A percentile compares a stretch with the other conserved stretches of the same genome.
phyloP scores from a whole-genome alignment of 768 basidiomycete species.

The Tulasnella sp. region DNA sequence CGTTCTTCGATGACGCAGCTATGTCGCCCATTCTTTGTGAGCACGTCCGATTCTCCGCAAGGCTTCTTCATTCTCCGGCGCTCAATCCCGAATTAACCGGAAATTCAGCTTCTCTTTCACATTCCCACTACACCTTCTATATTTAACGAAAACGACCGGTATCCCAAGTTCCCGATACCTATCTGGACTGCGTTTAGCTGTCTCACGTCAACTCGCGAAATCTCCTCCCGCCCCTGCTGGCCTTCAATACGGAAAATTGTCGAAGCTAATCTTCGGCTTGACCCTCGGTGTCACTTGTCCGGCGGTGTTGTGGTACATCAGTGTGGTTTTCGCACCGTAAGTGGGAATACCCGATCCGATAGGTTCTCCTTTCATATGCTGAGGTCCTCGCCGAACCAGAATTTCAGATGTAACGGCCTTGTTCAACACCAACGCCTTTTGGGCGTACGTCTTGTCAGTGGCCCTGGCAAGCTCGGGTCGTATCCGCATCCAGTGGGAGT shows the following conservation, averaged over 20 bases:
- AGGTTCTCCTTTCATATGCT: not conserved
- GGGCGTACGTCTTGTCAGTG: conserved; percentile 76
- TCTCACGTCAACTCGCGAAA: conserved; percentile 44
- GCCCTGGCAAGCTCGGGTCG: not conserved
- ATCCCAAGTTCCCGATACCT: conserved; percentile 50
- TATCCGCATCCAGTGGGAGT: conserved; percentile 47
- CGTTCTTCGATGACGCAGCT: conserved; percentile 46
- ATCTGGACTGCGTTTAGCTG: conserved; percentile 43
- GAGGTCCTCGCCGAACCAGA: conserved; percentile 39
- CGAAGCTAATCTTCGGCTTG: not conserved
- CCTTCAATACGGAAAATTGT: not conserved
- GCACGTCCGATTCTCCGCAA: not conserved
- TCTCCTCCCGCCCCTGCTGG: not conserved
- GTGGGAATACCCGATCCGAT: conserved; percentile 34
- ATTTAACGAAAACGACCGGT: conserved; percentile 52
- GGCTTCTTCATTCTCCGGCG: not conserved
- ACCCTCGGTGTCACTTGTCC: conserved; percentile 37
- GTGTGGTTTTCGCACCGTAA: conserved; percentile 67
- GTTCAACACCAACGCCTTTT: conserved; percentile 89
- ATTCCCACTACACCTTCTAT: conserved; percentile 79
- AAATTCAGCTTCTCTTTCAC: conserved; percentile 54
- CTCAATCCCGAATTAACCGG: not conserved
- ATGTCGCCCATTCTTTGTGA: conserved; percentile 72
- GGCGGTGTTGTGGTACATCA: conserved; percentile 68
- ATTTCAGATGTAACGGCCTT: conserved; percentile 77